These are phyloP conservation scores for Thelonectria rubi DNA, from an alignment of 2,329 filamentous ascomycete genomes.

Conservation along the genomic window DNA sequence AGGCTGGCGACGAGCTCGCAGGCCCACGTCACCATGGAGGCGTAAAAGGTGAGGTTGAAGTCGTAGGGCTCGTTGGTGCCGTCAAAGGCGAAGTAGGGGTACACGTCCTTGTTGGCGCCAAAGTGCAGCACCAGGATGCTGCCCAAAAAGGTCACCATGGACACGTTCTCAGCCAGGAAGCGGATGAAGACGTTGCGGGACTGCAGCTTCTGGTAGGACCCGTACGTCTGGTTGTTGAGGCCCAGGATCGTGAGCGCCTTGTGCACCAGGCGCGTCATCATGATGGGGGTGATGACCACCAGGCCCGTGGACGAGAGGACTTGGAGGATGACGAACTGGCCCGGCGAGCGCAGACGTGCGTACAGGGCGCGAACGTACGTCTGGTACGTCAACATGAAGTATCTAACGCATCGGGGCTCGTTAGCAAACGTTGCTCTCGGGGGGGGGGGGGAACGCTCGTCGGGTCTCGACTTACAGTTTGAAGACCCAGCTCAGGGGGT, in stretches of 20 bases:
- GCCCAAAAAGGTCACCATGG: slow-evolving; percentile 74
- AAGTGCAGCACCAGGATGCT: slow-evolving; percentile 73
- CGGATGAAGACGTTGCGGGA: slow-evolving; percentile 74
- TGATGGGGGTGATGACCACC: slow-evolving; percentile 70
- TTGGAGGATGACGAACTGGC: slow-evolving; percentile 73
- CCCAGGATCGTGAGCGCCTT: slow-evolving; percentile 61
- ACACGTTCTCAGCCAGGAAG: slow-evolving; percentile 72
- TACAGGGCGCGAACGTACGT: slow-evolving; percentile 76
- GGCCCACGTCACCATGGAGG: slow-evolving; percentile 71
- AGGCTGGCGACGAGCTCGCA: slow-evolving; percentile 72
- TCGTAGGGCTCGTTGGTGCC: slow-evolving; percentile 60
- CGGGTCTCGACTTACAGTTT: slow-evolving; percentile 63
- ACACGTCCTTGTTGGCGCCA: slow-evolving; percentile 72
- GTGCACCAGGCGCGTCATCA: slow-evolving; percentile 69
- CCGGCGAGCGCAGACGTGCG: slow-evolving; percentile 70
- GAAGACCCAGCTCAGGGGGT: slow-evolving; percentile 76
- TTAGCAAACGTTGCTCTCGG: slow-evolving; percentile 23
- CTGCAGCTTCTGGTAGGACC: slow-evolving; percentile 72
- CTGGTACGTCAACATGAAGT: slow-evolving; percentile 75
- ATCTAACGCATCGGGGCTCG: slow-evolving; percentile 53
- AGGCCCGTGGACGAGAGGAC: slow-evolving; percentile 69
- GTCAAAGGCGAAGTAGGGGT: slow-evolving; percentile 76
- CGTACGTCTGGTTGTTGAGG: slow-evolving; percentile 68
- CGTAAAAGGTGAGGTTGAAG: slow-evolving; percentile 70
- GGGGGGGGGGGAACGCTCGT: neutral